Evolutionary conservation across 495 filamentous ascomycete species (phyloP).

Genomic region (Opeltia flavorubescens): DNA sequence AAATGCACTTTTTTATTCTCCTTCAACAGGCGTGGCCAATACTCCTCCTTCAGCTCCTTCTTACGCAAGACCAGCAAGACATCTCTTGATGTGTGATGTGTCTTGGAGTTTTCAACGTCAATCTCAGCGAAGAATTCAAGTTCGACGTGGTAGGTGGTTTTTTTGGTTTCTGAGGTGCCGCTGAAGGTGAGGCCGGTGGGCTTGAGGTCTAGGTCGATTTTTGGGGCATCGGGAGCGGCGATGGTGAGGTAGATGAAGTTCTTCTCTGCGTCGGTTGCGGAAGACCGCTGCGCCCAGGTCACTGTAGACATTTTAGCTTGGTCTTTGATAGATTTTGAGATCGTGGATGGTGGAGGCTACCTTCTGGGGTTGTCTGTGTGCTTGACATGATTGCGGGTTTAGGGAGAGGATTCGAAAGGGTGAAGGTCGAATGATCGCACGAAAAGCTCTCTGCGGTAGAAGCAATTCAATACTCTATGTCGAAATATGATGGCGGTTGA

Average conservation of each 20-base stretch:
- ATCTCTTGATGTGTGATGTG: slow-evolving; percentile 69
- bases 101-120: slow-evolving; percentile 65
- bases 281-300: slow-evolving; percentile 95
- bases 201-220: slow-evolving; percentile 66
- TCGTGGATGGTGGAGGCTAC: slow-evolving; percentile 8
- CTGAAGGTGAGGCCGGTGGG: slow-evolving; percentile 64
- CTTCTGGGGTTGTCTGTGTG: slow-evolving; percentile 18
- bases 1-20: slow-evolving; percentile 80
- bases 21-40: slow-evolving; percentile 91
- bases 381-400: slow-evolving; percentile 13
- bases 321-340: background rate
- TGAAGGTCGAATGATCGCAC: background rate
- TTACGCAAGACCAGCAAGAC: slow-evolving; percentile 85
- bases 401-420: background rate
- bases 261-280: slow-evolving; percentile 58
- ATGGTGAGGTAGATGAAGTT: slow-evolving; percentile 91
- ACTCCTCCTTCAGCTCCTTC: slow-evolving; percentile 84
- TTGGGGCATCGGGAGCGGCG: slow-evolving; percentile 63
- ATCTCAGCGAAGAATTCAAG: slow-evolving; percentile 90
- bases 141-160: slow-evolving; percentile 64
- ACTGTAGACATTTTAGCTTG: slow-evolving; percentile 37
- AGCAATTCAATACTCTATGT: no score
- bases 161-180: slow-evolving; percentile 69
- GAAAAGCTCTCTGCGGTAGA: no score
- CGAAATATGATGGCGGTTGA: background rate